These are phyloP conservation scores for Agapanthus africanus DNA, from an alignment of 106 monocot species.

Conservation along the genomic window DNA sequence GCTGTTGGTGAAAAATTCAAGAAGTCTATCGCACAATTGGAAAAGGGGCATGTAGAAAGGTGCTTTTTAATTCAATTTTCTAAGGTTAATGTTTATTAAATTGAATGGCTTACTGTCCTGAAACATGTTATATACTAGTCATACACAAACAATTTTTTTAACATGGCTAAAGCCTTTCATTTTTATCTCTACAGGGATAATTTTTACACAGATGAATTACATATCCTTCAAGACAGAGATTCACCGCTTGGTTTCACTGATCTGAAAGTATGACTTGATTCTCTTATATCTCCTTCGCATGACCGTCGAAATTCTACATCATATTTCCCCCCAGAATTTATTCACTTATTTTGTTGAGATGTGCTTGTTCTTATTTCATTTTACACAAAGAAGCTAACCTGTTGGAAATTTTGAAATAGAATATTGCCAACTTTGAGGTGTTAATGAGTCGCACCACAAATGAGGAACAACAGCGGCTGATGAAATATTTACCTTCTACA, in stretches of 20 bases:
- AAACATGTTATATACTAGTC: too few relatives aligned
- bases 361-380: not conserved
- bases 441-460: constrained; percentile 44
- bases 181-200: constrained; percentile 58
- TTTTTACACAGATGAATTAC: constrained; percentile 27
- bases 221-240: constrained; percentile 37
- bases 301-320: constrained; percentile 5
- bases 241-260: constrained; percentile 44
- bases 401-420: too few relatives aligned
- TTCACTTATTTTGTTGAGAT: not conserved
- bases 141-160: too few relatives aligned
- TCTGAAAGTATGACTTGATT: constrained; percentile 63
- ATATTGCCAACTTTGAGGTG: constrained; percentile 46
- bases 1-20: constrained; percentile 23
- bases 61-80: too few relatives aligned
- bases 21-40: constrained; percentile 15
- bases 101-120: too few relatives aligned
- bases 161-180: too few relatives aligned
- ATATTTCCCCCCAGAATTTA: constrained; percentile 4
- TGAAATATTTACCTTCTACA: constrained; percentile 56
- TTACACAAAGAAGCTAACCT: too few relatives aligned
- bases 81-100: too few relatives aligned
- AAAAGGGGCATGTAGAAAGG: constrained; percentile 41
- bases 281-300: not conserved
- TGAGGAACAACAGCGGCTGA: constrained; percentile 62